These are phyloP conservation scores for Ogataea corticis DNA, from an alignment of 805 yeast species.

Conservation along the genomic window DNA sequence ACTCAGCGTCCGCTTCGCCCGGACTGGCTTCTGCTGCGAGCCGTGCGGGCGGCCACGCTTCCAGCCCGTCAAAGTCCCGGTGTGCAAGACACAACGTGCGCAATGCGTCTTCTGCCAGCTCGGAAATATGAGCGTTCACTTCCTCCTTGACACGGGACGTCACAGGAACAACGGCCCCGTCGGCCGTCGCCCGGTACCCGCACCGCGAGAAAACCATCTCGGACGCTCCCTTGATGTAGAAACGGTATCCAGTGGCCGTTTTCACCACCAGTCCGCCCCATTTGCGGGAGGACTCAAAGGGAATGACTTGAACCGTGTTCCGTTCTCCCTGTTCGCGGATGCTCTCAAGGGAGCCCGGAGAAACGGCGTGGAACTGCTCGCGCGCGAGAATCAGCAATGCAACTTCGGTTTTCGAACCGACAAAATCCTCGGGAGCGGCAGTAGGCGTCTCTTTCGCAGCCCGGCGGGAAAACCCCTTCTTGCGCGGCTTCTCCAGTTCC, in stretches of 20 bases:
- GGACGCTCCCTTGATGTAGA: conserved; percentile 91
- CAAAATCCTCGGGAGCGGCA: conserved; percentile 51
- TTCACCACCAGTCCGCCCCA: conserved; percentile 82
- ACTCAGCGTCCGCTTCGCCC: conserved; percentile 44
- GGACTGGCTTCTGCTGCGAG: conserved; percentile 35
- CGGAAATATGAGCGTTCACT: conserved; percentile 33
- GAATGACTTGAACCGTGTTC: conserved; percentile 67
- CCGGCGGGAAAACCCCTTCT: conserved; percentile 47
- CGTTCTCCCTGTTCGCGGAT: conserved; percentile 40
- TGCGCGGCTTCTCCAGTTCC: conserved; percentile 54
- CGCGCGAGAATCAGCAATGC: conserved; percentile 76
- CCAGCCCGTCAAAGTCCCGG: conserved; percentile 53
- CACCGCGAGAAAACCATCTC: conserved; percentile 76
- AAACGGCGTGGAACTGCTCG: conserved; percentile 49
- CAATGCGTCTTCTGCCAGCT: conserved; percentile 75
- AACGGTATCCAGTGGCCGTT: conserved; percentile 51
- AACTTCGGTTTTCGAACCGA: conserved; percentile 94
- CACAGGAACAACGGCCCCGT: conserved; percentile 32
- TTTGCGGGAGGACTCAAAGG: conserved; percentile 90
- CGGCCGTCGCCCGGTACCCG: conserved; percentile 37
- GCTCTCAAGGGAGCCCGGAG: conserved; percentile 44
- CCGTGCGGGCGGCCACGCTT: conserved; percentile 70
- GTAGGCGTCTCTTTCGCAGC: conserved; percentile 26
- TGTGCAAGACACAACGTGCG: conserved; percentile 91
- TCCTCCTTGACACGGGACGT: conserved; percentile 34